Evolutionary conservation across 1,139 yeast genomes (phyloP), one percentile per base, ranked within the genome.

Genomic region (Magnusiomyces paraingens): DNA sequence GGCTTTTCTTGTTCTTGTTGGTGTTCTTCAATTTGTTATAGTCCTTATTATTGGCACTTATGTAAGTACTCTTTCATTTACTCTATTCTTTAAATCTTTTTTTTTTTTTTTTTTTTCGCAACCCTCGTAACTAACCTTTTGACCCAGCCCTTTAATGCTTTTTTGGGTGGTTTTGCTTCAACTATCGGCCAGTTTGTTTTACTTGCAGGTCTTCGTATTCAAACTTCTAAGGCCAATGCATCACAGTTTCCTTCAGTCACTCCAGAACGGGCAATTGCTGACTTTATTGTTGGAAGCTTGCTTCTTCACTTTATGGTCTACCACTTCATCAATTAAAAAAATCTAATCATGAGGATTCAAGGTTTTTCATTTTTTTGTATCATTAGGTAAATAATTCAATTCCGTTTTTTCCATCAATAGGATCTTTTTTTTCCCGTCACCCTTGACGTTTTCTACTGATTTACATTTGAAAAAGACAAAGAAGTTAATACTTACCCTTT

Each of bases 181-280:
- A 88, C 98, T 57, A 97, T 93, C 55, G 98, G 96, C 15, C 99
- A 94, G 70, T 93, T 94, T 68, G 98, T 93, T 40, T 78, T 93
- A 59, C 80, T 95, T n/a, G 58, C 56, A 85, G 40, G 52, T 59
- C 77, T 93, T 65, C 78, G 99, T 64, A 77, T 91, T 65, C 97
- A 91, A 68, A 75, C 78, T 41, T 72, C 75, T 44, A 66, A 70
- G 10, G 69, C 66, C 26, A 78, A 76, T 59, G 61, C 64, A 40
- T 61, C 65, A 15, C 71, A 76, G 51, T 83, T 84, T 68, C 68
- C 72, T 8, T 70, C 73, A 3, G 81, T 88, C 47, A 73, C 83
- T 17, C 93, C 91, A 18, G 93, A 83, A 68, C 71, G 71, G 60
- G 88, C 96, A 3, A 81, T 94, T 70, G 96, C 91, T 17, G 99